These are phyloP conservation scores for Daldinia concentrica DNA, from an alignment of 495 filamentous ascomycete genomes.

Conservation along the genomic window DNA sequence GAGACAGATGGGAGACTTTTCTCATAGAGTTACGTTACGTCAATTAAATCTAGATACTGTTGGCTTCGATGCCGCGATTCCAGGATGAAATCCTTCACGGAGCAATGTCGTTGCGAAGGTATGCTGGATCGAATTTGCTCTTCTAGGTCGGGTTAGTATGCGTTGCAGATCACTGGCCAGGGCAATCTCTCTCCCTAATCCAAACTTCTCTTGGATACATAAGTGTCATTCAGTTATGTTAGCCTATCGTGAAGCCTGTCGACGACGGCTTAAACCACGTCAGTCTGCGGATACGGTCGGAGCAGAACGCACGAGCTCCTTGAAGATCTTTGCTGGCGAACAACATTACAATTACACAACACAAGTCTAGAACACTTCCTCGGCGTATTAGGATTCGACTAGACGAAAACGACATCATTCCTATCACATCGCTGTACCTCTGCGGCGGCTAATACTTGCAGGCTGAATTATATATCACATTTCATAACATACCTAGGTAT, in stretches of 20 bases:
- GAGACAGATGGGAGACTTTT: slow-evolving; percentile 9
- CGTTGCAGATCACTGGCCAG: slow-evolving; percentile 34
- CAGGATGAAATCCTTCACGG: slow-evolving; percentile 27
- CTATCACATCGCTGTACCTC: slow-evolving; percentile 18
- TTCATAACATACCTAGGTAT: slow-evolving; percentile 17
- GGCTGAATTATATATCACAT: slow-evolving; percentile 16
- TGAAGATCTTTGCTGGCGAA: slow-evolving; percentile 19
- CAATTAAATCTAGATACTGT: slow-evolving; percentile 30
- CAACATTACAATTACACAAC: slow-evolving; percentile 7
- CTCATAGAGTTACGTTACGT: slow-evolving; percentile 35
- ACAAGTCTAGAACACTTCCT: slow-evolving; percentile 5
- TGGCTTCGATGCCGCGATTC: slow-evolving; percentile 18
- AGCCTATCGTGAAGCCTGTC: slow-evolving; percentile 39
- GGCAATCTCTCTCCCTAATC: slow-evolving; percentile 39
- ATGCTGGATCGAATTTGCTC: slow-evolving; percentile 19
- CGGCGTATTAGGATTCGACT: slow-evolving; percentile 2
- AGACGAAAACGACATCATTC: slow-evolving; percentile 21
- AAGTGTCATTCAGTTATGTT: slow-evolving; percentile 21
- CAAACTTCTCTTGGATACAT: slow-evolving; percentile 21
- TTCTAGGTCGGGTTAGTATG: slow-evolving; percentile 20
- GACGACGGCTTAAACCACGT: slow-evolving; percentile 32
- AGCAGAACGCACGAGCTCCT: slow-evolving; percentile 6
- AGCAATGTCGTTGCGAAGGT: slow-evolving; percentile 2
- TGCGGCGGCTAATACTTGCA: slow-evolving; percentile 21
- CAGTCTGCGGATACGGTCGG: slow-evolving; percentile 39